These are phyloP conservation scores for Allium sativum DNA, from an alignment of 106 monocot species.

Conservation along the genomic window DNA sequence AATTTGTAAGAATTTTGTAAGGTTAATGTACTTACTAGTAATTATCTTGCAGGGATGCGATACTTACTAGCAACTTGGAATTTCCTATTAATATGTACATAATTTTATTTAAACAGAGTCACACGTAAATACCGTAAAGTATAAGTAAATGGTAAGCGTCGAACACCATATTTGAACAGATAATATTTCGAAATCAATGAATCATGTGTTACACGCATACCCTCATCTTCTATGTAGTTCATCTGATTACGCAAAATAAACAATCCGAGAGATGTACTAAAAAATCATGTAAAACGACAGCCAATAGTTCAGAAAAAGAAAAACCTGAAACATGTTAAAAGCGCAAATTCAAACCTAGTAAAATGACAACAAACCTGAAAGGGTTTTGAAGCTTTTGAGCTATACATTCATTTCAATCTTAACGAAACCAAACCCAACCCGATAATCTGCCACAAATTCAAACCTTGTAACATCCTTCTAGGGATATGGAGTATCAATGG, in stretches of 20 bases:
- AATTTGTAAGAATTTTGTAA: too few relatives aligned
- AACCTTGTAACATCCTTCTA: too few relatives aligned
- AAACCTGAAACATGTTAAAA: conserved; percentile 21
- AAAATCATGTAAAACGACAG: conserved; percentile 66
- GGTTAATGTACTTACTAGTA: too few relatives aligned
- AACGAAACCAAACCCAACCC: too few relatives aligned
- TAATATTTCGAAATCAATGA: conserved; percentile 49
- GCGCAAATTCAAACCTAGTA: too few relatives aligned
- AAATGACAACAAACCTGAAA: too few relatives aligned
- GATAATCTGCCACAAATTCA: too few relatives aligned
- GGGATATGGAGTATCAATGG: too few relatives aligned
- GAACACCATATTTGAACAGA: conserved; percentile 64
- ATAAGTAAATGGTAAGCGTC: too few relatives aligned
- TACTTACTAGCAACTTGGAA: conserved; percentile 71
- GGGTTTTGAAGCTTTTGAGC: too few relatives aligned
- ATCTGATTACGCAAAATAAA: conserved; percentile 52
- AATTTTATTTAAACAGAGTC: neutral
- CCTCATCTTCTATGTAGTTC: conserved; percentile 40
- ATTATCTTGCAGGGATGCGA: conserved; percentile 56
- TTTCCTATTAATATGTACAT: conserved; percentile 40
- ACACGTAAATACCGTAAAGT: neutral
- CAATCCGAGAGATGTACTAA: conserved; percentile 46
- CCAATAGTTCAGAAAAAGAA: conserved; percentile 48
- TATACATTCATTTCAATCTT: too few relatives aligned
- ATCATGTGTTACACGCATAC: conserved; percentile 37